Conservation (phyloP, 345 rosid genomes). For the Hibiscus trionum region DNA sequence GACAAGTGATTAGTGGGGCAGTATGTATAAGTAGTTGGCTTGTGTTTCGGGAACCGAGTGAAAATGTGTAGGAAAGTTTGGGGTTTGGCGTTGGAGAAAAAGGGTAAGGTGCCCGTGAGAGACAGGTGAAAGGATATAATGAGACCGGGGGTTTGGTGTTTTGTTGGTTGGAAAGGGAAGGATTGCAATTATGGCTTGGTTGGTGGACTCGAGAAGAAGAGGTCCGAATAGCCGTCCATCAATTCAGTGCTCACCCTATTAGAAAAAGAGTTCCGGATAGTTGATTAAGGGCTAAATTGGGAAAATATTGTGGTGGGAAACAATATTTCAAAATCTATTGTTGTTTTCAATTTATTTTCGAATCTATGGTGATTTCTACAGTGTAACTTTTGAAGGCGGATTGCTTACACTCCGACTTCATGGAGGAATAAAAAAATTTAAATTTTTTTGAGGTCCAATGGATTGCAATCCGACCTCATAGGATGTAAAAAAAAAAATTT, state of each 20-base stretch:
- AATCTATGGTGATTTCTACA: no score
- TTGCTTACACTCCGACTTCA: no score
- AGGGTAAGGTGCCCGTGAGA: not conserved
- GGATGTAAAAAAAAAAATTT: no score
- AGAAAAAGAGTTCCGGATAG: no score
- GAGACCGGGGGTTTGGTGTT: not conserved
- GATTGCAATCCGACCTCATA: no score
- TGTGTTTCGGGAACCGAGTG: not conserved
- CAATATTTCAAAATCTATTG: no score
- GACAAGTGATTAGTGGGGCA: not conserved
- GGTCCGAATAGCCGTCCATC: slow-evolving; percentile 4
- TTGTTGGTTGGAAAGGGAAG: not conserved
- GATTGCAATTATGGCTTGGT: slow-evolving; percentile 3
- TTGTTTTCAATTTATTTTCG: no score
- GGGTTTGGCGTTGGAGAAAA: not conserved
- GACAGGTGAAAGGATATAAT: slow-evolving; percentile 8
- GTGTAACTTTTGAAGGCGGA: no score
- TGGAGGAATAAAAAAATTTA: no score
- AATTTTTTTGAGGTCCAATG: no score
- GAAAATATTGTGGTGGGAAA: no score
- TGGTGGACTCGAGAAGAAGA: not conserved
- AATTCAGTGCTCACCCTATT: not conserved
- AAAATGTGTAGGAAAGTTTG: not conserved
- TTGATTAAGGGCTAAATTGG: no score
- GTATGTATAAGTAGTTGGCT: not conserved